phyloP scores from a whole-genome alignment of 306 rosid genomes.

The Prunus kanzakura region DNA sequence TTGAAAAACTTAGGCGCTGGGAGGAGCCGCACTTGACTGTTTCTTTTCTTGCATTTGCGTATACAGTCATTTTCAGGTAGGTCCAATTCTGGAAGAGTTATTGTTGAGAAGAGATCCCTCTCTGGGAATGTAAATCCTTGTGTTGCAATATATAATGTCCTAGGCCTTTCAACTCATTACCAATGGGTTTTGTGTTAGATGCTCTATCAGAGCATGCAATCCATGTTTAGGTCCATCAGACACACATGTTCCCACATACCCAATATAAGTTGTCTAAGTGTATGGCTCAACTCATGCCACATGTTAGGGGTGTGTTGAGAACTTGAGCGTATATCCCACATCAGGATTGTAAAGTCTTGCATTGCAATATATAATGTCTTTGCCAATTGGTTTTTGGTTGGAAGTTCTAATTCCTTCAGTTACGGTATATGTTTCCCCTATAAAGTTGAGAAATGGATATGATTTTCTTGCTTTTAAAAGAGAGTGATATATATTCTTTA shows the following conservation, averaged over 20 bases:
- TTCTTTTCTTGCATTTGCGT: constrained; percentile 64
- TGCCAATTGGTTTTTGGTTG: too few relatives aligned
- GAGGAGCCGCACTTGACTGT: constrained; percentile 83
- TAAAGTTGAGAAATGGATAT: not conserved
- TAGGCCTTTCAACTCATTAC: not conserved
- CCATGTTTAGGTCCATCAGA: too few relatives aligned
- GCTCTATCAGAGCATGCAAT: too few relatives aligned
- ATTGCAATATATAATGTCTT: too few relatives aligned
- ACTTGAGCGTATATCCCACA: too few relatives aligned
- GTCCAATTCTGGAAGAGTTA: not conserved
- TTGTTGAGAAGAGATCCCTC: not conserved
- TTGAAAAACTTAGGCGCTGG: constrained; percentile 85
- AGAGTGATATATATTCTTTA: not conserved
- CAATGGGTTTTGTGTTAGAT: not conserved
- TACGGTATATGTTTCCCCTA: not conserved
- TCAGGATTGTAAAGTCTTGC: too few relatives aligned
- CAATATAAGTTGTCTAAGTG: too few relatives aligned
- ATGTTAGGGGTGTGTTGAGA: too few relatives aligned
- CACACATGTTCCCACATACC: too few relatives aligned
- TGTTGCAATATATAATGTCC: not conserved
- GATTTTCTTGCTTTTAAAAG: not conserved
- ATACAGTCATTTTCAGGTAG: constrained; percentile 76
- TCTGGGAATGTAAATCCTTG: not conserved
- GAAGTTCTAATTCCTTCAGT: not conserved
- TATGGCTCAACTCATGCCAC: too few relatives aligned